A percentile compares a stretch with the other conserved stretches of the same genome.
phyloP scores from a whole-genome alignment of 371 early-diverging fungal species.

The Catenaria anguillulae region DNA sequence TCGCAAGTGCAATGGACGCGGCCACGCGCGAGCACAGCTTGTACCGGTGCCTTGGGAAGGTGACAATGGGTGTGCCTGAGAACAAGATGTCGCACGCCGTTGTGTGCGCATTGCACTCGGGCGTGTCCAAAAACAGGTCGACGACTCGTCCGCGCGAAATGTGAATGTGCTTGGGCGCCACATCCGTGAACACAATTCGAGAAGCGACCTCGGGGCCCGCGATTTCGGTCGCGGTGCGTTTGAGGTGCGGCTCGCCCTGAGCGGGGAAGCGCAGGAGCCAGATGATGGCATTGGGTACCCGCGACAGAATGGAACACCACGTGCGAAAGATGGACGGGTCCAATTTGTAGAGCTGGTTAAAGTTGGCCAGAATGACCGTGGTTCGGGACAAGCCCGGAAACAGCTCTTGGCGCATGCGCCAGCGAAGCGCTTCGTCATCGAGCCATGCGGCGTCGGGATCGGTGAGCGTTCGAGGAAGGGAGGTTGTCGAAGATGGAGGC shows the following conservation, averaged over 20 bases:
- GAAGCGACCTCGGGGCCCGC: conserved; percentile 61
- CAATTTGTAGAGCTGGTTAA: conserved; percentile 86
- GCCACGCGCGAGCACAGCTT: conserved; percentile 86
- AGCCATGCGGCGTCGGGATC: conserved; percentile 40
- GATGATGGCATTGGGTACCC: conserved; percentile 65
- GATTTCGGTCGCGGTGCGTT: conserved; percentile 52
- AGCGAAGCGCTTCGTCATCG: conserved; percentile 59
- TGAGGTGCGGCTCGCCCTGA: conserved; percentile 65
- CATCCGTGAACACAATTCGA: conserved; percentile 79
- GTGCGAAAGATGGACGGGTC: conserved; percentile 64
- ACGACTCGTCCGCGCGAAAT: conserved; percentile 85
- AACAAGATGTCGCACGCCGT: conserved; percentile 87
- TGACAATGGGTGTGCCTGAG: conserved; percentile 84
- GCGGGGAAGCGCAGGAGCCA: conserved; percentile 85
- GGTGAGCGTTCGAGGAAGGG: no score
- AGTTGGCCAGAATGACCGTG: conserved; percentile 79
- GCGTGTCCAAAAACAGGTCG: conserved; percentile 80
- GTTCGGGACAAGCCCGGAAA: conserved; percentile 68
- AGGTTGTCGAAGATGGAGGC: not conserved
- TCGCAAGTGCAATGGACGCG: conserved; percentile 69
- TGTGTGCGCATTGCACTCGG: conserved; percentile 89
- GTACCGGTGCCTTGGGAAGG: conserved; percentile 73
- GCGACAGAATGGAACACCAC: conserved; percentile 66
- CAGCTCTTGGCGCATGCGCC: conserved; percentile 70
- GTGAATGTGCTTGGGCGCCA: conserved; percentile 81